Evolutionary conservation across 306 rosid species (phyloP), one percentile per base, ranked within the genome.

Genomic region (Castanospermum australe): DNA sequence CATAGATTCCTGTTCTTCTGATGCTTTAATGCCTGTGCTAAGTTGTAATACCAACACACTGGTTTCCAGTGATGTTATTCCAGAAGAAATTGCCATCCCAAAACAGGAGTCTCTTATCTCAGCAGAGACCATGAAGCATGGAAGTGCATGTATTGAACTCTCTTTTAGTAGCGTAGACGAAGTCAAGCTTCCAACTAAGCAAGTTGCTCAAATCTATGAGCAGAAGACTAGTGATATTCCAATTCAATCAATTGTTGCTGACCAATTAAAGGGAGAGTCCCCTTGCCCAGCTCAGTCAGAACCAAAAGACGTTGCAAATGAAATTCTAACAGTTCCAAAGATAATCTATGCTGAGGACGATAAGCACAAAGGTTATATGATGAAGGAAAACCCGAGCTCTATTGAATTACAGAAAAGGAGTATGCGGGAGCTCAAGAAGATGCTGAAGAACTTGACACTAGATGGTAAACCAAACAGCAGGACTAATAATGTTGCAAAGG

Each of bases 371-470:
- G 32, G 17, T 57, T 24, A 47, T 56, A 20, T 6, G 75, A 45
- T 47, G 89, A 78, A 83, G 86, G 84, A 41, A 60, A 77, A 59
- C 51, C 39, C 4, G 79, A 62, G 9, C 20, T 3, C 13, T 3
- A 62, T 42, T 20, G 68, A 70, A 17, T 51, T 73, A 0, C 8
- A 42, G 0, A 57, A 22, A 0, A 42, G 9, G 62, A 94, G 97
- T 73, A 15, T 90, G 2, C 65, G 94, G 84, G 72, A 66, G 86
- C 92, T 94, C 4, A 82, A 1, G 75, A 92, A 84, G 78, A 56
- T 65, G 89, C 45, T 89, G 32, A 90, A 52, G 60, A 8, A 55
- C n/a, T 8, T 84, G 4, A 52, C 47, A 2, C 59, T 80, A 8
- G 82, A 67, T 6, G 81, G 22, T 13, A 81, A 77, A 38, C 0